Percentiles rank a stretch among this genome's conserved stretches.
Conservation (phyloP, 371 early-diverging fungal genomes). For the Mucor plumbeus region DNA sequence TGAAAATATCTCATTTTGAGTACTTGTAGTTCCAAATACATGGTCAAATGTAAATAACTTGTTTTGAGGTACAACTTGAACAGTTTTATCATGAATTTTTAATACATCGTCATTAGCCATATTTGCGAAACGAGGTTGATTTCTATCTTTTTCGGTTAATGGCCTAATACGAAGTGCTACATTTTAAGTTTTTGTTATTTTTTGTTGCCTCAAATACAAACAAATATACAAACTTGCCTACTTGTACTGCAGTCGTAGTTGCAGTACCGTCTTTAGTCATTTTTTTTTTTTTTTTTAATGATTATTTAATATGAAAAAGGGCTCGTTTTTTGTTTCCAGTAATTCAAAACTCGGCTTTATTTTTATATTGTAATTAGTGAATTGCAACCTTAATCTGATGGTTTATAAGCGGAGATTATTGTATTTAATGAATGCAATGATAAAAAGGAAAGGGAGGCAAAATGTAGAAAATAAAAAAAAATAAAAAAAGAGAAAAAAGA, state of each 20-base stretch:
- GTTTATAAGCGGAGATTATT: constrained; percentile 1
- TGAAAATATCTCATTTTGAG: constrained; percentile 34
- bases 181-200: constrained; percentile 5
- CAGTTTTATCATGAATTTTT: constrained; percentile 30
- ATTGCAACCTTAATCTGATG: not conserved
- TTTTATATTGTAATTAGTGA: not conserved
- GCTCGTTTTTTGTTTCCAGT: not conserved
- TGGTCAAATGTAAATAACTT: constrained; percentile 41
- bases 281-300: not conserved
- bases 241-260: constrained; percentile 30
- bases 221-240: constrained; percentile 17
- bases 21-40: constrained; percentile 41
- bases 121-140: constrained; percentile 42
- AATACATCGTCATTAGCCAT: constrained; percentile 37
- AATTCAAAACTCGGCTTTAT: not conserved
- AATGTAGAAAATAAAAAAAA: not conserved
- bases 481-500: not conserved
- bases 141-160: constrained; percentile 35
- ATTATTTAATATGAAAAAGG: too few relatives aligned
- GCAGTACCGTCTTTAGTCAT: constrained; percentile 1
- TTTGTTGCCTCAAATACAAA: not conserved
- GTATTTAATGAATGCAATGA: constrained; percentile 1
- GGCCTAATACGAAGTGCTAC: constrained; percentile 39
- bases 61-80: constrained; percentile 39
- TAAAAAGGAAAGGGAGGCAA: not conserved